Percentiles rank a stretch among this genome's conserved stretches.
Evolutionary conservation across 805 yeast species (phyloP).

Genomic region (Barnettozyma pratensis): DNA sequence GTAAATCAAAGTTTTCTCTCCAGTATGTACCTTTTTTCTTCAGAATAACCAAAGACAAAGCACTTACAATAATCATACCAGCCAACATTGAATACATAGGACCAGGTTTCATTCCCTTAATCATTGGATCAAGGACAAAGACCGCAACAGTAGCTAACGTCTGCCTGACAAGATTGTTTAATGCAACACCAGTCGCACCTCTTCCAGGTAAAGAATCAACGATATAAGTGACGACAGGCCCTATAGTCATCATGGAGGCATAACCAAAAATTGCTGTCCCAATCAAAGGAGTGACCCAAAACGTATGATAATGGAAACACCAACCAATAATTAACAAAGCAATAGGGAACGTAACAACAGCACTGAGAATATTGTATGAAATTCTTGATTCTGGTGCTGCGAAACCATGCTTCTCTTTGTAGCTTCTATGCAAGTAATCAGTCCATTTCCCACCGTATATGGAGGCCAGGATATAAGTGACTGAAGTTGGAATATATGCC

Average conservation of each 20-base stretch:
- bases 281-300: conserved; percentile 75
- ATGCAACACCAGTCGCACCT: conserved; percentile 86
- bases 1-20: conserved; percentile 59
- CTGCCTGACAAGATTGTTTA: conserved; percentile 72
- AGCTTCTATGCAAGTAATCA: conserved; percentile 52
- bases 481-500: conserved; percentile 77
- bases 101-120: conserved; percentile 65
- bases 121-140: conserved; percentile 67
- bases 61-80: conserved; percentile 44
- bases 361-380: conserved; percentile 65
- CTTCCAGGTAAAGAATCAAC: conserved; percentile 83
- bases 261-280: conserved; percentile 82
- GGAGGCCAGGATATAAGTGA: conserved; percentile 70
- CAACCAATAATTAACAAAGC: conserved; percentile 76
- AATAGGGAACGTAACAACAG: conserved; percentile 57
- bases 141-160: conserved; percentile 71
- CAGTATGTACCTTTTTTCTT: conserved; percentile 53
- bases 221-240: conserved; percentile 72
- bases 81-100: conserved; percentile 63
- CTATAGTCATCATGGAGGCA: conserved; percentile 79
- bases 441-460: conserved; percentile 77
- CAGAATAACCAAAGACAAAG: conserved; percentile 39
- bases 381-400: conserved; percentile 74
- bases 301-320: conserved; percentile 60
- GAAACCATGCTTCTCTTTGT: conserved; percentile 55